Evolutionary conservation across 2,329 filamentous ascomycete genomes (phyloP), one percentile per base, ranked within the genome.

Genomic region (Cadophora gregata): DNA sequence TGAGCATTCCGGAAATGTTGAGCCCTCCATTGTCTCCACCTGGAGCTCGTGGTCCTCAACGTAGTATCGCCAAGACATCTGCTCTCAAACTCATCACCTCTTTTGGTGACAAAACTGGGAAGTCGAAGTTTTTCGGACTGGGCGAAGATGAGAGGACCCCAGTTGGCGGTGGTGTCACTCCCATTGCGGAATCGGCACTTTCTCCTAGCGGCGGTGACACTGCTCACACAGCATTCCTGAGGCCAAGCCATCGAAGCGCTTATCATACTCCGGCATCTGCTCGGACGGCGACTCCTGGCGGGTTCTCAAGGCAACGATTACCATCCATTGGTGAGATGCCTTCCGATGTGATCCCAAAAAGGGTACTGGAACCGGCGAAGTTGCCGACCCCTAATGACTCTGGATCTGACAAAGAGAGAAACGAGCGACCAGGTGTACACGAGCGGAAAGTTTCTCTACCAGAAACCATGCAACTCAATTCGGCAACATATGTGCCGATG

Each of bases 61-160:
- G 85, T 70, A 85, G 85, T 80, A 88, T 93, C 61, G 88, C 90
- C 14, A 96, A 96, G 80, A 90, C 90, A 31, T 92, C 93, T 10
- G 88, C 95, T 0, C 82, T 98, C 67, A 97, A 96, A 78, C 86
- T 98, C 1, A 96, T 98, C 74, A 98, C 96, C 0, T 90, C 91
- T 0, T 98, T 99, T 74, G 91, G 88, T 8, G 87, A 89, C 58
- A 82, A 83, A 55, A 80, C 80, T 4, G 81, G 78, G 4, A 89
- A 90, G 69, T 87, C 89, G 62, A 88, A 87, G 78, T 88, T 92
- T 79, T 87, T 89, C 72, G 80, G 82, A 0, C 77, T 81, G 47
- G 80, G 78, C 6, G 87, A 89, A 59, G 85, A 83, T 42, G 86
- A 86, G 9, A 82, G 82, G 71, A 97, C 93, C 0, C 93, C 93